Base-by-base conservation (phyloP, 2,329 filamentous ascomycete genomes). In the Paracoccidioides brasiliensis region DNA sequence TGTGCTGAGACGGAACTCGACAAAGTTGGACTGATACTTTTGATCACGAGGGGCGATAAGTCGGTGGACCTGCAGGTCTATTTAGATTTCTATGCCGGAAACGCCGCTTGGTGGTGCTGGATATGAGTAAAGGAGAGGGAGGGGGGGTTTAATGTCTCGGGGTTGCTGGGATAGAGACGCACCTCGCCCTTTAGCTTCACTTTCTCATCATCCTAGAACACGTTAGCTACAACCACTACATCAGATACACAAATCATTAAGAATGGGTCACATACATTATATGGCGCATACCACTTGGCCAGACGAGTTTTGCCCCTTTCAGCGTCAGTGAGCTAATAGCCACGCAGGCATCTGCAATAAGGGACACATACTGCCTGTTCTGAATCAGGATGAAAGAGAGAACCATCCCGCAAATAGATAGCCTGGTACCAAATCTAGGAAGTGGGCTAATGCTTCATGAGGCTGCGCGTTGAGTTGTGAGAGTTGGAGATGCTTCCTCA, bases 1-100 rank as follows among this genome's bases (percentile, higher is more conserved):
- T 70, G 91, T 90, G 59, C 72, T 74, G 51, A 70, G 67, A 48
- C 74, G 72, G 63, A 84, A 84, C 65, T 98, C 93, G 79, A 98
- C 93, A 68, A 98, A 98, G 77, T 98, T 98, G 75, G 90, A 95
- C 72, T 98, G 93, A 78, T 98, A 95, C 71, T 98, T 98, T 70
- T 98, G 93, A 74, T 98, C 93, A 68, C 93, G 88, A 5, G 93
- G 93, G 0, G 93, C 93, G 59, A 98, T 91, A 63, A 98, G 89
- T 60, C 93, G 90, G 79, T 98, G 93, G 65, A 97, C 88, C 85
- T 90, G 35, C 32, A 35, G 33, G 64, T 51, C n/a, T 44, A 28
- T 6, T 12, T 22, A 10, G 22, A 38, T 37, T 37, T 41, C 22
- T 1, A 22, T 22, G 22, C 22, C 22, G 22, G 22, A 22, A 22